Evolutionary conservation across 345 rosid genomes (phyloP), one percentile per base, ranked within the genome.

Genomic region (Cardamine chenopodiifolia): DNA sequence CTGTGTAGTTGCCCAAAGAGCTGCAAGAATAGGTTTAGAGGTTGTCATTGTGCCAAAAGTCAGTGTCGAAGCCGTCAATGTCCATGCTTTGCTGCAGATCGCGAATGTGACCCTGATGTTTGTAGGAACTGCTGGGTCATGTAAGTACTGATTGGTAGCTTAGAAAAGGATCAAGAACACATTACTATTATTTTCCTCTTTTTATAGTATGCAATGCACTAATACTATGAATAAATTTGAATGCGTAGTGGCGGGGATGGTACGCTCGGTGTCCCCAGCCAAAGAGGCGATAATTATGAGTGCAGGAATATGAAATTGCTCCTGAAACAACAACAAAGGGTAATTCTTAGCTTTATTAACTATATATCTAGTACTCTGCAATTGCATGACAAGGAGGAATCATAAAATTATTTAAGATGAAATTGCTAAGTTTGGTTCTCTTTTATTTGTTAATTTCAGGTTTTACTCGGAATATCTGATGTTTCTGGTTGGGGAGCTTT

Each of bases 401-500:
- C 52, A n/a, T 55, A 28, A 17, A 34, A 56, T 13, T 20, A 22
- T 44, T 65, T 9, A 49, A 35, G 19, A 73, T 65, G 62, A 54
- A 53, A 15, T n/a, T 32, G 57, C 62, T 53, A 29, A 50, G 49
- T 15, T 28, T 18, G 44, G 35, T 66, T 28, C 37, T 19, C 25
- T 29, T 55, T 45, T 45, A 2, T 28, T 50, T 28, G 56, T 53
- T 26, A 23, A 68, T 66, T 79, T 50, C 89, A 96, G 98, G 99
- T 96, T 71, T 86, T 96, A 78, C 97, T 96, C 40, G 99, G 99
- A 77, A 88, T 82, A 80, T 96, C 99, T n/a, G 94, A 96, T 81
- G 88, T 96, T 56, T 96, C 99, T 68, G 99, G 99, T 22, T 96
- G 99, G 99, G 99, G 99, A 81, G 99, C 99, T 72, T 96, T 96